Percentiles rank a stretch among this genome's conserved stretches.
These are phyloP conservation scores for Dalbergia cochinchinensis DNA, from an alignment of 306 rosid species.

Conservation along the genomic window DNA sequence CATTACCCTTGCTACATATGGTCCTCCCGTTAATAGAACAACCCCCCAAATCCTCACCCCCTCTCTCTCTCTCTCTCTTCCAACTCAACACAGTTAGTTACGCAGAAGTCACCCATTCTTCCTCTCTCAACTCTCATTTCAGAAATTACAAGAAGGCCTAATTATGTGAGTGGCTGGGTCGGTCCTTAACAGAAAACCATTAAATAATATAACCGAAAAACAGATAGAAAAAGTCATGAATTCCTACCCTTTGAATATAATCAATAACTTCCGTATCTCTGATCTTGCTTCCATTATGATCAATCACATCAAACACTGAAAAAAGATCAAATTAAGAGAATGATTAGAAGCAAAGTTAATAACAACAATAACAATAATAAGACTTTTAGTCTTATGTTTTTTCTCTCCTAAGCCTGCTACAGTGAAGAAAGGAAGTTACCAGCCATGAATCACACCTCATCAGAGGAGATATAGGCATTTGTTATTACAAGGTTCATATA, in stretches of 20 bases:
- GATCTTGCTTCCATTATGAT: slow-evolving; percentile 79
- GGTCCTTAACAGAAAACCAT: too few species aligned
- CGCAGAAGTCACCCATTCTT: too few species aligned
- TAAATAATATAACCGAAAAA: neutral
- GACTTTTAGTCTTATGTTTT: too few species aligned
- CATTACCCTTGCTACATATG: too few species aligned
- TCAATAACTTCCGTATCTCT: slow-evolving; percentile 83
- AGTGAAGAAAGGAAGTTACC: slow-evolving; percentile 60
- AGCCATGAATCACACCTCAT: slow-evolving; percentile 97
- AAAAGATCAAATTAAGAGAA: slow-evolving; percentile 20
- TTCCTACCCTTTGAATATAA: slow-evolving; percentile 82
- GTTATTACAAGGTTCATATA: slow-evolving; percentile 77
- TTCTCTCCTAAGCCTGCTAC: too few species aligned
- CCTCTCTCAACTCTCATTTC: too few species aligned
- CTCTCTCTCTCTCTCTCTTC: too few species aligned
- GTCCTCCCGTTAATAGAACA: too few species aligned
- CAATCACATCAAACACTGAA: slow-evolving; percentile 88
- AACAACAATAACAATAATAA: neutral
- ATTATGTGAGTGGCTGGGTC: too few species aligned
- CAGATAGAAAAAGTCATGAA: neutral
- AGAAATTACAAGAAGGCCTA: too few species aligned
- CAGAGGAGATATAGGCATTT: slow-evolving; percentile 92
- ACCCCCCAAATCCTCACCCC: too few species aligned
- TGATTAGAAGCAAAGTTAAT: slow-evolving; percentile 29
- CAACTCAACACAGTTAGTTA: too few species aligned